These are phyloP conservation scores for Cryphonectria carpinicola DNA, from an alignment of 2,329 filamentous ascomycete genomes.

Conservation along the genomic window DNA sequence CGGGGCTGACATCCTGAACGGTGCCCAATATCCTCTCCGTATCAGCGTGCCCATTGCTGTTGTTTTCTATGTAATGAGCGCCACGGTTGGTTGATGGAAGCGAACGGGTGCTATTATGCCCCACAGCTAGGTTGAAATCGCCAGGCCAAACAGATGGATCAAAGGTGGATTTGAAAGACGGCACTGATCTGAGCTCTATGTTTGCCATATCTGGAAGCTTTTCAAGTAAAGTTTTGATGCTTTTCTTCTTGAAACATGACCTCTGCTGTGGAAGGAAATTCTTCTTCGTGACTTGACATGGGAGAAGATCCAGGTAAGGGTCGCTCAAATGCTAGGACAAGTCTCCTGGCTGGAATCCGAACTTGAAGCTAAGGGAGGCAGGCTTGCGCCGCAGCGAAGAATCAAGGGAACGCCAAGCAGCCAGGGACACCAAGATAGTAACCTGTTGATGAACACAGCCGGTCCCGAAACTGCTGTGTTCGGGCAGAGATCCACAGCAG, in stretches of 20 bases:
- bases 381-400: neutral
- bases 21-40: neutral
- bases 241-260: neutral
- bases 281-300: neutral
- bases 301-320: neutral
- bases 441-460: neutral
- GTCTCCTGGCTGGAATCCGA: neutral
- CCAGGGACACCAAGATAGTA: neutral
- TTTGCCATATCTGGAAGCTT: conserved; percentile 1
- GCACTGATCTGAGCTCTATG: conserved; percentile 8
- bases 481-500: too few species aligned
- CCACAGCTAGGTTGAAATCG: neutral
- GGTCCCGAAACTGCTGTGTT: neutral
- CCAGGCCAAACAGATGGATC: neutral
- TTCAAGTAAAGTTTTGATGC: neutral
- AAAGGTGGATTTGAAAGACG: neutral
- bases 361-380: neutral
- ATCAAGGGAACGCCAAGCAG: neutral
- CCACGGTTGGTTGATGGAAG: neutral
- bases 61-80: neutral
- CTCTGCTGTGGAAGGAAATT: neutral
- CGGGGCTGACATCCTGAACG: neutral
- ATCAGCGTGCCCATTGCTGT: neutral
- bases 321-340: neutral
- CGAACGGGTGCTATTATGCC: neutral